Conservation (phyloP, 2,329 filamentous ascomycete genomes). For the Cytospora piceicola region DNA sequence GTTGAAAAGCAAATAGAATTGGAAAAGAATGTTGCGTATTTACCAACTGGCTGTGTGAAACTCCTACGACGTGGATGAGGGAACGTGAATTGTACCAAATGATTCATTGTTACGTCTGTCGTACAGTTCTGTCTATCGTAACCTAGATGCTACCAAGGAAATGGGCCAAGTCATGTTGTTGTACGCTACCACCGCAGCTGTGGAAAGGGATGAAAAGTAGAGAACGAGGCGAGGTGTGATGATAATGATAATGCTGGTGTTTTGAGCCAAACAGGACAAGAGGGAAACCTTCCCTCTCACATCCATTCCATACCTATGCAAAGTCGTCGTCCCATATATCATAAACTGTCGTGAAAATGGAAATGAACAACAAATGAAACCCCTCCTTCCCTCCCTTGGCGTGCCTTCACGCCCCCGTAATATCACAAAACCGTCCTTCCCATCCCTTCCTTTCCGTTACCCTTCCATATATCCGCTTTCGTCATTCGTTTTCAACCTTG, state of each 20-base stretch:
- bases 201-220: not conserved
- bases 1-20: not conserved
- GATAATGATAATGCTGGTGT: not conserved
- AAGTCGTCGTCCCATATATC: constrained; percentile 12
- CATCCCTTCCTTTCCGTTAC: not conserved
- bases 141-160: constrained; percentile 15
- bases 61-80: not conserved
- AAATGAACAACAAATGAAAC: not conserved
- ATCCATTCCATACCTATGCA: not conserved
- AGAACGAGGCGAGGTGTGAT: too few species aligned
- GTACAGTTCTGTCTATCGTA: constrained; percentile 16
- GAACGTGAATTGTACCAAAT: not conserved
- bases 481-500: constrained; percentile 8
- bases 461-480: not conserved
- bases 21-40: not conserved
- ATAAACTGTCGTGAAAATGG: not conserved
- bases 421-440: not conserved
- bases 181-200: not conserved
- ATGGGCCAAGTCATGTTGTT: constrained; percentile 5
- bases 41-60: not conserved
- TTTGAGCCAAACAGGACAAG: not conserved
- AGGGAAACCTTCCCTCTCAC: not conserved
- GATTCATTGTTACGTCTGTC: not conserved
- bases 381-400: not conserved
- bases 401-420: not conserved